A percentile compares a stretch with the other conserved stretches of the same genome.
phyloP scores from a whole-genome alignment of 1,284 basidiomycete genomes.

The Hemileia vastatrix region DNA sequence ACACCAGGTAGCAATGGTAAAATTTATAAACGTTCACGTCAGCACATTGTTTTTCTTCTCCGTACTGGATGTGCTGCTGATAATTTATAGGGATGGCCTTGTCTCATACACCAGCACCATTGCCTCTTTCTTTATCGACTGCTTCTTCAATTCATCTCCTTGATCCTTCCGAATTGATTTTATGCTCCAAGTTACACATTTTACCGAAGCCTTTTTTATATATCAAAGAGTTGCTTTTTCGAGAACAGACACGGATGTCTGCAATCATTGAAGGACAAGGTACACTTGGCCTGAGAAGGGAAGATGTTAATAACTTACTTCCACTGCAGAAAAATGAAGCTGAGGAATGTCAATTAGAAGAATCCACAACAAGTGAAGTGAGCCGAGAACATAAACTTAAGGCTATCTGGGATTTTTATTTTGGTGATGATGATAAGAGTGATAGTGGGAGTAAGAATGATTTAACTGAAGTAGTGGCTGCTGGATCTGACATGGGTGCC shows the following conservation, averaged over 20 bases:
- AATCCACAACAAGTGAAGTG: background rate
- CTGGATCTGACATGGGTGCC: too few relatives aligned
- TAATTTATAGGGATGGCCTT: conserved; percentile 72
- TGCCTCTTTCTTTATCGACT: conserved; percentile 33
- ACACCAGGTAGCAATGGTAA: conserved; percentile 25
- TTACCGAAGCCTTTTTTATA: conserved; percentile 82
- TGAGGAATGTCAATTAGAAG: background rate
- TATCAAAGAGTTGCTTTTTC: conserved; percentile 81
- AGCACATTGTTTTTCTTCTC: conserved; percentile 8
- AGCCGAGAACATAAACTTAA: background rate
- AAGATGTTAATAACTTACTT: conserved; percentile 9
- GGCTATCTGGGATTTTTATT: conserved; percentile 23
- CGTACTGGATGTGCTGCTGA: conserved; percentile 53
- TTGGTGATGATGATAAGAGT: too few relatives aligned
- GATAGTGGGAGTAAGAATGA: too few relatives aligned
- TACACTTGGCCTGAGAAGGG: conserved; percentile 8
- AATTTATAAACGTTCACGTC: background rate
- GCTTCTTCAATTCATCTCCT: conserved; percentile 60
- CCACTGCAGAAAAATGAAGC: background rate
- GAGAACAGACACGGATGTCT: conserved; percentile 66
- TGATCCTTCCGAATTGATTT: conserved; percentile 67
- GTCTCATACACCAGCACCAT: conserved; percentile 5
- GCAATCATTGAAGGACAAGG: too few relatives aligned
- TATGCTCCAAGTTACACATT: conserved; percentile 79
- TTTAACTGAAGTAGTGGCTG: too few relatives aligned